Base-by-base conservation (phyloP, 176 grass and related monocot species). In the Rhynchospora tenuis region DNA sequence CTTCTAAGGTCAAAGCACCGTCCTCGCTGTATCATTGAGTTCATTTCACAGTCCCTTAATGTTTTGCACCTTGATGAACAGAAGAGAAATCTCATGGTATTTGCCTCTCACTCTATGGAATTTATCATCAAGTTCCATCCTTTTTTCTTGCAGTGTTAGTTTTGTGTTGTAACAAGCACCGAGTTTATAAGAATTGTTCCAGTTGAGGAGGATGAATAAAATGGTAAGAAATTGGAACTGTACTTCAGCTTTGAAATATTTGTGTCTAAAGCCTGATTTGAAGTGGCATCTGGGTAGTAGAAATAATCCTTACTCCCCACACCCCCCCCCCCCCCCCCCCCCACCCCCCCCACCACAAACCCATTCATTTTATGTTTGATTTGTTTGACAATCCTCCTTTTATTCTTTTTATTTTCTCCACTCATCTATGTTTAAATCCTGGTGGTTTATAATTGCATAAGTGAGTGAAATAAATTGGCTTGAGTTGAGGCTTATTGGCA, bases 21-120 rank as follows among this genome's bases (percentile, higher is more conserved):
- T 0, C 93, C 96, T 26, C 90, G 93, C 3, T 98, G 96, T 51
- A 80, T 98, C 9, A 82, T 98, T 60, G 88, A 98, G 74, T 98
- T 98, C 84, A 98, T 98, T 79, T 91, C 93, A 5, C 93, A 95
- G 75, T 69, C 73, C 62, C 64, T 98, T 33, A 73, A 90, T 4
- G 83, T 93, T 84, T 88, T 99, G 22, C 86, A 91, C 79, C 73
- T 99, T 10, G 93, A 93, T 10, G 88, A 95, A 68, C 89, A 87
- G 60, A 95, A 89, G 68, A 56, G 82, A 16, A 83, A 33, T 84
- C 54, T 89, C 86, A 86, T 95, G 96, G 91, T 98, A 88, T 74
- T 51, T 79, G 42, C 11, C 81, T 89, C 24, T 81, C 6, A 46
- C 15, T 29, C 61, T 52, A 74, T 74, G 12, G 51, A 26, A 6